Conservation (phyloP, 306 rosid species). For the Castanea crenata region DNA sequence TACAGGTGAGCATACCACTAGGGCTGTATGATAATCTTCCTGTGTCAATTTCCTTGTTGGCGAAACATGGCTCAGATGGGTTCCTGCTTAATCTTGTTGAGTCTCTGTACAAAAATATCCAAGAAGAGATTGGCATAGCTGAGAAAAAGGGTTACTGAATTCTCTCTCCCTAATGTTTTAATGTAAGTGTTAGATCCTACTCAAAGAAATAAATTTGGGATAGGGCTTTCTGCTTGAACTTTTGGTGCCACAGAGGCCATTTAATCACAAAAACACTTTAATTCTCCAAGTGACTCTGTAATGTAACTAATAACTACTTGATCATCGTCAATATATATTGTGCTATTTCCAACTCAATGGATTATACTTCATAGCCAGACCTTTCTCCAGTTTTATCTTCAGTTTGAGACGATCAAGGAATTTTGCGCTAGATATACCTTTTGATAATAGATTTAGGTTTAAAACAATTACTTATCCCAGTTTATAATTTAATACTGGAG, state of each 20-base stretch:
- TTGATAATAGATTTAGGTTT: neutral
- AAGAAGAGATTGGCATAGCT: conserved; percentile 30
- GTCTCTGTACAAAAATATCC: conserved; percentile 45
- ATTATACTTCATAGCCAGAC: neutral
- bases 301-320: neutral
- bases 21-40: conserved; percentile 68
- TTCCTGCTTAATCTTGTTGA: conserved; percentile 72
- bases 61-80: conserved; percentile 73
- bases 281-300: neutral
- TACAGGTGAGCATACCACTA: conserved; percentile 80
- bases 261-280: neutral
- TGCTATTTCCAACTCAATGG: neutral
- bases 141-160: neutral
- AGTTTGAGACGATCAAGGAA: neutral
- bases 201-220: neutral
- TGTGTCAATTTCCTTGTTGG: conserved; percentile 70
- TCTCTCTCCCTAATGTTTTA: neutral
- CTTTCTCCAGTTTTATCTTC: neutral
- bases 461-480: neutral
- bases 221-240: neutral
- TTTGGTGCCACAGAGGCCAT: neutral
- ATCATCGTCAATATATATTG: neutral
- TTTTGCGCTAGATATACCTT: neutral
- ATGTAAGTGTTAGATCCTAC: no score
- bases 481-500: neutral